phyloP scores from a whole-genome alignment of 805 yeast genomes.

The Pichia cephalocereana region DNA sequence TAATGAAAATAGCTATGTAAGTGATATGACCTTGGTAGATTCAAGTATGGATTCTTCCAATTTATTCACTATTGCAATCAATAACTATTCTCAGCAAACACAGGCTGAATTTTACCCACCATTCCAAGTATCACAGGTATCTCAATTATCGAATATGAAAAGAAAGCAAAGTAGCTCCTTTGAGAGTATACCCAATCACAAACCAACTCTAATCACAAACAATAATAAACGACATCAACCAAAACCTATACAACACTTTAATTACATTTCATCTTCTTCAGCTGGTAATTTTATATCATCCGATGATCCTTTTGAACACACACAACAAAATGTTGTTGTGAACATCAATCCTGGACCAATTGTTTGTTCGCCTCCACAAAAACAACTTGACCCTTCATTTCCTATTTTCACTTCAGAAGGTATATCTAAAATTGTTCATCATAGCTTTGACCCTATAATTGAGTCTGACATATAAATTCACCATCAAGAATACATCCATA shows the following conservation, averaged over 20 bases:
- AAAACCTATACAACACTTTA: background rate
- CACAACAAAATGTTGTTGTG: too few relatives aligned
- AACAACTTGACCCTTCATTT: background rate
- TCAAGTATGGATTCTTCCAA: background rate
- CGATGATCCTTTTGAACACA: background rate
- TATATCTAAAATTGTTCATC: background rate
- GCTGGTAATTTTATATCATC: background rate
- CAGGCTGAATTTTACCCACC: too few relatives aligned
- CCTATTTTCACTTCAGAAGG: background rate
- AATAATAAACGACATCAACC: background rate
- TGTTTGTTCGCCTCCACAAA: background rate
- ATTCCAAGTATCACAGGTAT: background rate
- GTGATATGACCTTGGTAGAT: background rate
- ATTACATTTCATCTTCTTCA: background rate
- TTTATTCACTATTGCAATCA: too few relatives aligned
- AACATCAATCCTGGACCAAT: background rate
- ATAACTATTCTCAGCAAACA: too few relatives aligned
- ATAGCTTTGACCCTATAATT: constrained; percentile 5
- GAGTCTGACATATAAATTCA: background rate
- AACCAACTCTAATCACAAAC: background rate
- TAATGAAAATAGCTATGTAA: background rate
- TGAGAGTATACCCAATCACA: background rate
- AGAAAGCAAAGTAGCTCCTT: background rate
- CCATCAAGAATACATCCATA: background rate
- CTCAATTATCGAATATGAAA: background rate